These are phyloP conservation scores for Aspergillus caelatus DNA, from an alignment of 2,329 filamentous ascomycete genomes.

Conservation along the genomic window DNA sequence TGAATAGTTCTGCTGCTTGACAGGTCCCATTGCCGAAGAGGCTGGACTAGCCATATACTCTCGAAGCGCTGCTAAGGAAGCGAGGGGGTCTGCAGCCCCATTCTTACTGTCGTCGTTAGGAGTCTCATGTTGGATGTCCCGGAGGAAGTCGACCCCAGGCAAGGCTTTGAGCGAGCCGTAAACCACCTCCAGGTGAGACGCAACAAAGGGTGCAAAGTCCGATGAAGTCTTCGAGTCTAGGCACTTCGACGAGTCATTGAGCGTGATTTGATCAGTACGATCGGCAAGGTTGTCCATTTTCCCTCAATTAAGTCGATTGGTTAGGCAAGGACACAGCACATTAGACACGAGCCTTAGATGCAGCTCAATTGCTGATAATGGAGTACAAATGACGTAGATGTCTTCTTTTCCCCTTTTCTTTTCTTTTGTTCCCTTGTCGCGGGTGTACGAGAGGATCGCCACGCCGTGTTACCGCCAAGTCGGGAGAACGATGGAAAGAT, in stretches of 20 bases:
- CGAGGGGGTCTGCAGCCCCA: conserved; percentile 20
- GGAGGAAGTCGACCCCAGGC: conserved; percentile 27
- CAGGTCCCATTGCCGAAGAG: conserved; percentile 46
- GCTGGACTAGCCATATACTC: conserved; percentile 51
- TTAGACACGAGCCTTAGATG: background rate
- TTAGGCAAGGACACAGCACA: background rate
- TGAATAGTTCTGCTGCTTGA: conserved; percentile 59
- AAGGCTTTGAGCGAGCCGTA: conserved; percentile 33
- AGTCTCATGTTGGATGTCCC: conserved; percentile 25
- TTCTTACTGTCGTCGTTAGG: background rate
- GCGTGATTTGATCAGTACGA: conserved; percentile 19
- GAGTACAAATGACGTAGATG: background rate
- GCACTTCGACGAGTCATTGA: conserved; percentile 11
- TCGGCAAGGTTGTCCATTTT: conserved; percentile 15
- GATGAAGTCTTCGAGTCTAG: conserved; percentile 4
- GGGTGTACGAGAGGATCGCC: background rate
- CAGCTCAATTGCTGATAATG: background rate
- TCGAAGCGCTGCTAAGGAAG: conserved; percentile 48
- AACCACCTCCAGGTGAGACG: conserved; percentile 38
- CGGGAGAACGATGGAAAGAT: background rate
- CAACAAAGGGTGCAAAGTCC: conserved; percentile 36
- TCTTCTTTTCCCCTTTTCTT: too few species aligned
- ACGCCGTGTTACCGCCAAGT: conserved; percentile 2
- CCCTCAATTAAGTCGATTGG: conserved; percentile 1
- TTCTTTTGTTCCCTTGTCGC: background rate